phyloP scores from a whole-genome alignment of 768 basidiomycete species.

The Lactarius indigo region DNA sequence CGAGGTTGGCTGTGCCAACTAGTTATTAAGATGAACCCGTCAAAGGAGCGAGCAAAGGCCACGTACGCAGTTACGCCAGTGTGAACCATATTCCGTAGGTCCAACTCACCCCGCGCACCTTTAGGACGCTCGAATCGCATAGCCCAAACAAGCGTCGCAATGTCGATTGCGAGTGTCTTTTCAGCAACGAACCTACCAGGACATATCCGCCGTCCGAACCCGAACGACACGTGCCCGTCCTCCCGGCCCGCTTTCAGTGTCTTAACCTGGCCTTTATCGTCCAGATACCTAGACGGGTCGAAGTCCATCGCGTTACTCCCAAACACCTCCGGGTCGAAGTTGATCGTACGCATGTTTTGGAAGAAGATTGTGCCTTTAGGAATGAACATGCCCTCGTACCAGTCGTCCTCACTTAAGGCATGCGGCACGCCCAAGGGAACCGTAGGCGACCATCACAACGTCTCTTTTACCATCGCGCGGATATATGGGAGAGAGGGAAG shows the following conservation, averaged over 20 bases:
- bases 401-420: conserved; percentile 3
- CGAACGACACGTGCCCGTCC: neutral
- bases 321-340: neutral
- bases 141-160: neutral
- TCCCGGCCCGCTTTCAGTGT: neutral
- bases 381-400: conserved; percentile 1
- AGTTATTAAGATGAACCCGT: neutral
- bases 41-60: neutral
- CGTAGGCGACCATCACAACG: too few species aligned
- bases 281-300: neutral
- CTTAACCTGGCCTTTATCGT: neutral
- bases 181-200: neutral
- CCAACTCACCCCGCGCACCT: neutral
- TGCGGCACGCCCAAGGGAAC: conserved; percentile 30
- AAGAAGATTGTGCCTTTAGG: neutral
- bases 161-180: neutral
- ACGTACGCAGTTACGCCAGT: neutral
- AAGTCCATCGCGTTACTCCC: neutral
- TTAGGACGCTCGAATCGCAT: neutral
- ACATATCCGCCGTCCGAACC: neutral
- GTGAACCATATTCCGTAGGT: neutral
- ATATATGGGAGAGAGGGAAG: too few species aligned
- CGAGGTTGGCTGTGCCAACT: neutral
- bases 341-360: neutral
- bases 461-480: too few species aligned